phyloP scores from a whole-genome alignment of 2,329 filamentous ascomycete genomes.

The Reticulascus tulasneorum region DNA sequence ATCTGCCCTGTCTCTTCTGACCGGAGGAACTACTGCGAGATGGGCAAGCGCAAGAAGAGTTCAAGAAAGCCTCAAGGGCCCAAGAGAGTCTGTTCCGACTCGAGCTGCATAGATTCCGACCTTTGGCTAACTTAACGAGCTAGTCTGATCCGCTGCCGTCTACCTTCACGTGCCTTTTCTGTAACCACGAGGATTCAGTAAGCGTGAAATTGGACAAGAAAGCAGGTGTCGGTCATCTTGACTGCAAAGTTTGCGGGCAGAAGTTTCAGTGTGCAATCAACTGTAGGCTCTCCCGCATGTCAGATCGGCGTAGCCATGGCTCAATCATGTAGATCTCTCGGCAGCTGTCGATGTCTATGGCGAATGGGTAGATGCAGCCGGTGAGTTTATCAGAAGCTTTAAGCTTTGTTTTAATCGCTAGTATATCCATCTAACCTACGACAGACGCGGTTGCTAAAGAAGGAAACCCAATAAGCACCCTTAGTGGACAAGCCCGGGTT shows the following conservation, averaged over 20 bases:
- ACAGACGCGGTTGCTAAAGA: slow-evolving; percentile 50
- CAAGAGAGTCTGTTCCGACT: slow-evolving; percentile 61
- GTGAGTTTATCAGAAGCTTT: slow-evolving; percentile 26
- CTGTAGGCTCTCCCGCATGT: slow-evolving; percentile 52
- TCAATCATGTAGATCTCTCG: slow-evolving; percentile 64
- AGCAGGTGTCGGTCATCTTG: slow-evolving; percentile 74
- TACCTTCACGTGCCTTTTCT: slow-evolving; percentile 95
- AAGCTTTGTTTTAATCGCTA: background rate
- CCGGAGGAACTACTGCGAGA: too few species aligned
- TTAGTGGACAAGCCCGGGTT: slow-evolving; percentile 2
- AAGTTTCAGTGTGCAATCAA: slow-evolving; percentile 91
- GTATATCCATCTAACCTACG: background rate
- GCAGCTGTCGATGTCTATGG: slow-evolving; percentile 93
- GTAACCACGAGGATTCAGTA: slow-evolving; percentile 94
- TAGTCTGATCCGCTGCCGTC: slow-evolving; percentile 71
- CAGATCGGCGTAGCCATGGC: slow-evolving; percentile 6
- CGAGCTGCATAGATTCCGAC: background rate
- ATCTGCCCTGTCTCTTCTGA: too few species aligned
- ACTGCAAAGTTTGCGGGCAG: slow-evolving; percentile 91
- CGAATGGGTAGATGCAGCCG: slow-evolving; percentile 91
- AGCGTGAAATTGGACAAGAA: slow-evolving; percentile 93
- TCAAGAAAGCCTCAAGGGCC: slow-evolving; percentile 76
- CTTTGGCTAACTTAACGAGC: slow-evolving; percentile 1
- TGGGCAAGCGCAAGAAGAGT: slow-evolving; percentile 96
- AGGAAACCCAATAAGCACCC: slow-evolving; percentile 17